Evolutionary conservation across 495 filamentous ascomycete genomes (phyloP), one percentile per base, ranked within the genome.

Genomic region (Aspergillus heteromorphus): DNA sequence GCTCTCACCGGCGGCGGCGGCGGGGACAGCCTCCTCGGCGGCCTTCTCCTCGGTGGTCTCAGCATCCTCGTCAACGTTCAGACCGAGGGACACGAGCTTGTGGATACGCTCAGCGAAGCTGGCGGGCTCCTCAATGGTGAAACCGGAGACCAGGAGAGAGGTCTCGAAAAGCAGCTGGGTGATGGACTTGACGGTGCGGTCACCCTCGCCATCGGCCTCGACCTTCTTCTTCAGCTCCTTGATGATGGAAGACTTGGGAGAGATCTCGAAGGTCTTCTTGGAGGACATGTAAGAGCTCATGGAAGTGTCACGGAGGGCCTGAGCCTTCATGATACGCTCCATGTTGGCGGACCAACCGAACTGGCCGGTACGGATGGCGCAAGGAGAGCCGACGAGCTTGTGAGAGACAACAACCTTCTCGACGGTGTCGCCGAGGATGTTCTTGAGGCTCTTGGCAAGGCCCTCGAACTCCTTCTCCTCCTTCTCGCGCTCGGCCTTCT

Each of bases 301-400:
- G 61, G 91, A 96, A 68, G 93, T 97, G 79, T 98, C 93, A 79
- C 93, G 95, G 63, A 98, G 90, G 72, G 93, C 93, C 82, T 98
- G 93, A 29, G 93, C 95, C 86, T 98, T 98, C 93, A 98, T 98
- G 85, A 98, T 98, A 81, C 93, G 95, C 86, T 98, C 93, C 93
- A 98, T 98, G 84, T 98, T 98, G 71, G 93, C 93, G 40, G 92
- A 97, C 93, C 93, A 98, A 78, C 93, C 93, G 75, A 98, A 98
- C 81, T 98, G 93, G 67, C 95, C 93, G 62, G 93, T 98, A 75
- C 93, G 93, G 80, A 98, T 97, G 72, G 93, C 93, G 76, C 95
- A 97, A 69, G 93, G 93, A 57, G 95, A 78, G 67, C 91, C 91
- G 65, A 89, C 81, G 50, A 98, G 86, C 87, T 97, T 97, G 90